Percentiles rank a stretch among this genome's conserved stretches.
Evolutionary conservation across 768 basidiomycete species (phyloP).

Genomic region (Lactifluus hygrophoroides): DNA sequence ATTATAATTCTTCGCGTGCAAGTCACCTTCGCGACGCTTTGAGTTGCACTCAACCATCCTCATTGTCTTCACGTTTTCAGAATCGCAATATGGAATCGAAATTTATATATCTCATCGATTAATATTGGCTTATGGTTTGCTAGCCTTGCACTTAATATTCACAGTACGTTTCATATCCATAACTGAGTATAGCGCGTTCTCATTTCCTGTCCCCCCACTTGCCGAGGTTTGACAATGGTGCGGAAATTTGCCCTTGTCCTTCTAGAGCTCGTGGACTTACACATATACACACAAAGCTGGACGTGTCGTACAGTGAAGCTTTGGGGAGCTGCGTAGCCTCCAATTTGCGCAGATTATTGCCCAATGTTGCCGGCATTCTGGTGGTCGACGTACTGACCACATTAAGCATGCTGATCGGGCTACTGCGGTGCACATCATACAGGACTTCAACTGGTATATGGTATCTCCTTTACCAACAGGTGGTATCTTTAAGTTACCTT

Average conservation of each 20-base stretch:
- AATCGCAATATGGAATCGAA: slow-evolving; percentile 1
- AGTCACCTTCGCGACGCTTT: neutral
- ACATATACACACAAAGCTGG: too few relatives aligned
- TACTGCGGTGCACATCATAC: neutral
- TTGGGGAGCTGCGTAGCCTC: neutral
- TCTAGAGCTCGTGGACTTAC: neutral
- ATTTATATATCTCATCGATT: neutral
- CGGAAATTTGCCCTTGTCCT: neutral
- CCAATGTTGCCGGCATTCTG: neutral
- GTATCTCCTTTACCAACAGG: slow-evolving; percentile 1
- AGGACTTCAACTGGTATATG: neutral
- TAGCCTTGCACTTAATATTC: neutral
- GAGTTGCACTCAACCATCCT: neutral
- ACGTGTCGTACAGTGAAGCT: neutral
- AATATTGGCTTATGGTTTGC: neutral
- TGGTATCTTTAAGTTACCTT: neutral
- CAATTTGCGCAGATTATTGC: neutral
- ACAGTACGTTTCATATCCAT: neutral
- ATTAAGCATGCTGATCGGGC: neutral
- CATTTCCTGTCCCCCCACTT: neutral
- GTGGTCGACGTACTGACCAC: neutral
- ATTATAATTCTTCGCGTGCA: neutral
- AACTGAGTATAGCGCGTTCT: neutral
- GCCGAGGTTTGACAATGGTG: neutral
- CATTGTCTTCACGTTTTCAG: neutral